Conservation (phyloP, 1,284 basidiomycete genomes). For the Cryptococcus sp. region DNA sequence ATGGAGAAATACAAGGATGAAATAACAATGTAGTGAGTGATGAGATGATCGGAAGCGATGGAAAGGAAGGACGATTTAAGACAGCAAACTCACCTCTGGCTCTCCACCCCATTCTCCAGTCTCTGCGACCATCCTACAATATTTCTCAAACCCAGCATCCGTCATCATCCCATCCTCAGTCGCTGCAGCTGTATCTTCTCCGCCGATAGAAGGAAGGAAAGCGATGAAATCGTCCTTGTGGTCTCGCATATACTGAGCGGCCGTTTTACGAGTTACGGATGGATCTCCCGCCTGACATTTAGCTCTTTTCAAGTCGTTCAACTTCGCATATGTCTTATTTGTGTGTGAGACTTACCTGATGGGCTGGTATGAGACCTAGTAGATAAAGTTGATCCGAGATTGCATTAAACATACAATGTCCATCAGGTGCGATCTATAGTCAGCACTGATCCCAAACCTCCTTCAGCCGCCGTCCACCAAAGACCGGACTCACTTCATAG, state of each 20-base stretch:
- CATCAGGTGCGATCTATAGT: constrained; percentile 79
- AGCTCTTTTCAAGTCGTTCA: too few species aligned
- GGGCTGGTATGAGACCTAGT: constrained; percentile 33
- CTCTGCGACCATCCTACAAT: constrained; percentile 73
- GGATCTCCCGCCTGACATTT: constrained; percentile 27
- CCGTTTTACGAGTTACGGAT: constrained; percentile 58
- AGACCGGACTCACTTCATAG: constrained; percentile 57
- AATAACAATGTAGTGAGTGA: too few species aligned
- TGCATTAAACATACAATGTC: constrained; percentile 91
- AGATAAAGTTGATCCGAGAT: constrained; percentile 68
- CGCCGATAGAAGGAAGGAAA: constrained; percentile 74
- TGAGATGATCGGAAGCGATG: too few species aligned
- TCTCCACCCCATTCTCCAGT: constrained; percentile 96
- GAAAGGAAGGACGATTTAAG: too few species aligned
- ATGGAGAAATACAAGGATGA: too few species aligned
- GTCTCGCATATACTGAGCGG: constrained; percentile 74
- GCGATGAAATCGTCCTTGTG: constrained; percentile 91
- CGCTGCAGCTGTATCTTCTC: constrained; percentile 70
- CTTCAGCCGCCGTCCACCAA: not conserved
- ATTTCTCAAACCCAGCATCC: constrained; percentile 63
- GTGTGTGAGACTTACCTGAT: constrained; percentile 23
- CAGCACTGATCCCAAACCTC: not conserved
- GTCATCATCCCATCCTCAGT: constrained; percentile 69
- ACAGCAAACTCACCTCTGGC: constrained; percentile 61
- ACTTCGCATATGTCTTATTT: not conserved